Conservation (phyloP, 805 yeast species). For the Ogataea trehaloabstinens region DNA sequence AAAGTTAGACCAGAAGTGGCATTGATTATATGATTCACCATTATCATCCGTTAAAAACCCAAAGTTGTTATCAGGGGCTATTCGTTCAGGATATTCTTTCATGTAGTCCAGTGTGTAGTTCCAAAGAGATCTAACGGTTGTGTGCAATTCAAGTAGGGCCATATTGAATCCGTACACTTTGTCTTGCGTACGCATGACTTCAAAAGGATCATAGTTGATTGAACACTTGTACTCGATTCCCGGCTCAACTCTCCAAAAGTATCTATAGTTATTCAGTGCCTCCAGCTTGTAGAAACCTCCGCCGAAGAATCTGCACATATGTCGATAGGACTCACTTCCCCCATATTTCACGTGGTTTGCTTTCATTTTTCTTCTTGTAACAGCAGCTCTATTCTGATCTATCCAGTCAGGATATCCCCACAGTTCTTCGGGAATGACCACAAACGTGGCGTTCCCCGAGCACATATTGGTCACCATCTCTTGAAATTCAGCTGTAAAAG, state of each 20-base stretch:
- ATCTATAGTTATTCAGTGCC: conserved; percentile 44
- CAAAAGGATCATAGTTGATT: conserved; percentile 54
- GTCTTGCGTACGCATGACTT: conserved; percentile 38
- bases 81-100: conserved; percentile 39
- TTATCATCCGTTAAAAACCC: conserved; percentile 48
- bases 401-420: conserved; percentile 72
- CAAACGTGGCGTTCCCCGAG: conserved; percentile 59
- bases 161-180: conserved; percentile 51
- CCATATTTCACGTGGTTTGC: conserved; percentile 45
- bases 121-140: conserved; percentile 54
- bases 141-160: conserved; percentile 50
- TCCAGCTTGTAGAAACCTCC: conserved; percentile 56
- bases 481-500: conserved; percentile 55
- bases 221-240: conserved; percentile 56
- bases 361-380: conserved; percentile 43
- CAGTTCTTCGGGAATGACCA: conserved; percentile 53
- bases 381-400: conserved; percentile 48
- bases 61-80: conserved; percentile 47
- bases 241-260: conserved; percentile 64
- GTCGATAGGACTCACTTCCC: conserved; percentile 48
- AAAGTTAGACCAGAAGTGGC: conserved; percentile 68
- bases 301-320: conserved; percentile 74
- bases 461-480: conserved; percentile 44
- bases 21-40: conserved; percentile 45
- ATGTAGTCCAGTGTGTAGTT: conserved; percentile 44